These are phyloP conservation scores for Blastobotrys proliferans DNA, from an alignment of 1,139 yeast species.

Conservation along the genomic window DNA sequence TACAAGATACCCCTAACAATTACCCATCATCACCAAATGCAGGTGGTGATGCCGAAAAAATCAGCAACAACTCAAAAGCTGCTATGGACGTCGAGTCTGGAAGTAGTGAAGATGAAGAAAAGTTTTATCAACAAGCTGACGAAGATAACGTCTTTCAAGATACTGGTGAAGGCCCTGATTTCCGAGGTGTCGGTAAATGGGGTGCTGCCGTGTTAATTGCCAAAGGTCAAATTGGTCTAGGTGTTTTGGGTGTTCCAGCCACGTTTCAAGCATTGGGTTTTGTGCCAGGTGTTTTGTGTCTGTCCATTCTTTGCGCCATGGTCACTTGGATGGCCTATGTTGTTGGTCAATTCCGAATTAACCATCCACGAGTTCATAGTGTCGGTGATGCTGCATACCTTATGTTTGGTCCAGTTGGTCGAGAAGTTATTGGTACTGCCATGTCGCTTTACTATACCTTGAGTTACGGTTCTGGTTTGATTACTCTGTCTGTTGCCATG, in stretches of 20 bases:
- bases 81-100: slow-evolving; percentile 1
- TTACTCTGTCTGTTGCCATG: slow-evolving; percentile 10
- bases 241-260: slow-evolving; percentile 14
- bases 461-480: slow-evolving; percentile 9
- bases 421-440: slow-evolving; percentile 12
- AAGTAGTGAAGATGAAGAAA: slow-evolving; percentile 1
- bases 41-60: too few species aligned
- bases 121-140: neutral
- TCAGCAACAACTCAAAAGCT: too few species aligned
- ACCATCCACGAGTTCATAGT: slow-evolving; percentile 13
- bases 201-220: slow-evolving; percentile 16
- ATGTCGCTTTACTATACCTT: slow-evolving; percentile 12
- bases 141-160: slow-evolving; percentile 9
- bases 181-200: slow-evolving; percentile 13
- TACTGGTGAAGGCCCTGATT: slow-evolving; percentile 13
- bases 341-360: slow-evolving; percentile 11
- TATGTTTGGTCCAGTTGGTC: slow-evolving; percentile 11
- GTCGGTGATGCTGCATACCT: slow-evolving; percentile 11
- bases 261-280: slow-evolving; percentile 14
- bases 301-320: slow-evolving; percentile 6
- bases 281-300: slow-evolving; percentile 14
- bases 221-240: slow-evolving; percentile 15
- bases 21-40: too few species aligned
- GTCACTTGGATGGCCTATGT: slow-evolving; percentile 14
- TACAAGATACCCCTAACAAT: too few species aligned